Evolutionary conservation across 1,139 yeast species (phyloP).

Genomic region (Suhomyces kunorum): DNA sequence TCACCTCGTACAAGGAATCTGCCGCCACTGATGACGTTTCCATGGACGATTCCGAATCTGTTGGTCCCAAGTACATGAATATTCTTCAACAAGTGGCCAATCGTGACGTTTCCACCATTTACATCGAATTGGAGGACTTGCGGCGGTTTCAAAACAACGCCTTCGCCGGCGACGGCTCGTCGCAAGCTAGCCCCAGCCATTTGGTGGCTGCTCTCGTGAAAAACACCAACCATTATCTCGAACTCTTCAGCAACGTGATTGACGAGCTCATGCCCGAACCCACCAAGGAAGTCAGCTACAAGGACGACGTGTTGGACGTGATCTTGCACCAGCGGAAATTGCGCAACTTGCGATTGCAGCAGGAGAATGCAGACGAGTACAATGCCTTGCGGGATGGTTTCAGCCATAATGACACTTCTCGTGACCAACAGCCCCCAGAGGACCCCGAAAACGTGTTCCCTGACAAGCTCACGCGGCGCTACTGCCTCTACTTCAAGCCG

Average conservation of each 20-base stretch:
- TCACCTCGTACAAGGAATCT: slow-evolving; percentile 57
- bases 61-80: slow-evolving; percentile 74
- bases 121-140: slow-evolving; percentile 83
- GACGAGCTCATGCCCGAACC: slow-evolving; percentile 87
- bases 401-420: slow-evolving; percentile 6
- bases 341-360: slow-evolving; percentile 72
- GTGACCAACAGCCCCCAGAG: slow-evolving; percentile 9
- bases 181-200: slow-evolving; percentile 29
- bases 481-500: slow-evolving; percentile 84
- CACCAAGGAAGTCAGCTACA: slow-evolving; percentile 71
- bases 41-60: slow-evolving; percentile 23
- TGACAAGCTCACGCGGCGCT: slow-evolving; percentile 81
- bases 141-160: slow-evolving; percentile 60
- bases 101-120: slow-evolving; percentile 67
- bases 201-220: slow-evolving; percentile 61
- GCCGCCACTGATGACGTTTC: slow-evolving; percentile 21
- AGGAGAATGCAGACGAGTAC: slow-evolving; percentile 61
- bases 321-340: slow-evolving; percentile 85
- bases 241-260: slow-evolving; percentile 69
- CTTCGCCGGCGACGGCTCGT: slow-evolving; percentile 17
- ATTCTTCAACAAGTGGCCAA: slow-evolving; percentile 82
- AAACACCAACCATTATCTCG: slow-evolving; percentile 79
- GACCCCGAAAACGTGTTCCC: slow-evolving; percentile 62
- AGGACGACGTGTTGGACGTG: slow-evolving; percentile 91
- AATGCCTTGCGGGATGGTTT: slow-evolving; percentile 43